These are phyloP conservation scores for Rhododendron williamsianum DNA, from an alignment of 148 eudicot genomes.

Conservation along the genomic window DNA sequence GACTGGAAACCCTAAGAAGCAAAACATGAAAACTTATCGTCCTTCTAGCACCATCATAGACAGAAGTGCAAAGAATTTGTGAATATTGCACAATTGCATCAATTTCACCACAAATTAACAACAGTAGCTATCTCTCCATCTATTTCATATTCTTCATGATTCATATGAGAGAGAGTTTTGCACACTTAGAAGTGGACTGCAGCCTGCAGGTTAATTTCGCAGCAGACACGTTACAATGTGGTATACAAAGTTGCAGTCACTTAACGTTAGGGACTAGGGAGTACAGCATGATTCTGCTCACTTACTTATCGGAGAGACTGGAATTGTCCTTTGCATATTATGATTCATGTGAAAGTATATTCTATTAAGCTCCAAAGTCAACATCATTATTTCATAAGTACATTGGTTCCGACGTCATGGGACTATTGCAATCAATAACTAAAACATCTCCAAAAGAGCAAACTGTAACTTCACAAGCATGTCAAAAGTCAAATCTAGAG, in stretches of 20 bases:
- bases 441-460: neutral
- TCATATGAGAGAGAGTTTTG: neutral
- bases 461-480: neutral
- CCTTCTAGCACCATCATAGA: neutral
- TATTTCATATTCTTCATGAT: neutral
- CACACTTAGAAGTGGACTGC: neutral
- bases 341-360: neutral
- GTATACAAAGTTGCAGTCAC: neutral
- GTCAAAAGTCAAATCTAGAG: neutral
- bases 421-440: neutral
- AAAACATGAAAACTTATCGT: constrained; percentile 5
- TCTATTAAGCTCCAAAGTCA: neutral
- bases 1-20: constrained; percentile 37
- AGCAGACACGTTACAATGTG: neutral
- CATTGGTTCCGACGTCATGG: neutral
- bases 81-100: neutral
- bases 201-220: neutral
- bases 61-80: neutral
- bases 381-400: neutral
- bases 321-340: neutral
- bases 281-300: neutral
- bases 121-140: neutral
- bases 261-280: neutral
- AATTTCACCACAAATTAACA: neutral
- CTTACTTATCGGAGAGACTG: neutral